Evolutionary conservation across 768 basidiomycete species (phyloP), one percentile per base, ranked within the genome.

Genomic region (Phanerodontia chrysosporium): DNA sequence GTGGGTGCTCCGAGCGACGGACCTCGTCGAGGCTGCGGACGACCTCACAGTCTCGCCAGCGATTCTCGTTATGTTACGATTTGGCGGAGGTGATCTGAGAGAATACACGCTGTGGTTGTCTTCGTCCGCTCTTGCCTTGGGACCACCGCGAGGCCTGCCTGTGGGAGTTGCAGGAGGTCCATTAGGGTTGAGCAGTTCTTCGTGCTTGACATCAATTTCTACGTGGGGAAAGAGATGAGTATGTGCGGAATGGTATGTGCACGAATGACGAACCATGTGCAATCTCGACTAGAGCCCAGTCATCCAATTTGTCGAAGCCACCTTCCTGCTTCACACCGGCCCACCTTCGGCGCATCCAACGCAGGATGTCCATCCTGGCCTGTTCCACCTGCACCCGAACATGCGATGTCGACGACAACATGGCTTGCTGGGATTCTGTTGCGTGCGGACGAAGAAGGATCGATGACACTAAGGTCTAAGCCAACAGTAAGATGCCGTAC

Each of bases 251-350:
- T 16, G 2, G 12, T 24, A 10, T 24, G 14, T 49, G 10, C 12
- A 4, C 21, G 14, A 39, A 39, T 10, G n/a, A 78, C 89, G 65
- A 62, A 91, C 92, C 81, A 66, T 89, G 83, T 44, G 84, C 82
- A 42, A 98, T 92, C 67, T 98, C 96, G 69, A 92, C 88, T 55
- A 95, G 70, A 0, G 89, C 85, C 92, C 93, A 97, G 3, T 80
- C 80, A 51, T 96, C 92, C n/a, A 98, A 77, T 3, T 73, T 68
- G 52, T 89, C 86, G 65, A 98, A 96, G 0, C 90, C 92, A n/a
- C 84, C 83, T 52, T 85, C 84, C 51, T 87, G 83, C 13, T 87
- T 80, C 28, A 94, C 82, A 13, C 76, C 79, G 46, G 87, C 67
- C 93, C 92, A 97, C 3, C 89, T 82, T 59, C 85, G 84, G 8